Percentiles rank a stretch among this genome's conserved stretches.
Conservation (phyloP, 495 filamentous ascomycete genomes). For the Penicillium paradoxum region DNA sequence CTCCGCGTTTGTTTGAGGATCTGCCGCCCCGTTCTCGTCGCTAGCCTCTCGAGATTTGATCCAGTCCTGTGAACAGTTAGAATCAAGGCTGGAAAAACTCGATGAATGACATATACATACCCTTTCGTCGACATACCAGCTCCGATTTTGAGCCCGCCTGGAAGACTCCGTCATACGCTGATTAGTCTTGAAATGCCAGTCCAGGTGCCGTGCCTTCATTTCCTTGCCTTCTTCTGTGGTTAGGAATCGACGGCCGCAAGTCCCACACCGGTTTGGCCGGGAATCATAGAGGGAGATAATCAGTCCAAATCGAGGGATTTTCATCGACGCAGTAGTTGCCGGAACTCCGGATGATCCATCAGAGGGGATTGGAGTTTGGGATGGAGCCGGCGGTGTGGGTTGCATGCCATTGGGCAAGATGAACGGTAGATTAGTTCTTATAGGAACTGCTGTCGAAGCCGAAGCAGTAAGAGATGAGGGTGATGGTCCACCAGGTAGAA, state of each 20-base stretch:
- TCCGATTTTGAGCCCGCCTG: constrained; percentile 77
- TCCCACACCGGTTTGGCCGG: constrained; percentile 77
- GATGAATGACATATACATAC: constrained; percentile 46
- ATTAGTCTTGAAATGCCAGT: constrained; percentile 97
- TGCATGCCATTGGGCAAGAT: constrained; percentile 39
- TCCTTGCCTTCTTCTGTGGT: constrained; percentile 70
- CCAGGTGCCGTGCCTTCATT: constrained; percentile 87
- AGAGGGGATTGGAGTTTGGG: constrained; percentile 20
- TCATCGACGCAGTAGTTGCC: constrained; percentile 68
- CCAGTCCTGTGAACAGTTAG: constrained; percentile 62
- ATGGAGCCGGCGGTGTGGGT: constrained; percentile 31
- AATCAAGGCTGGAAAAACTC: not conserved
- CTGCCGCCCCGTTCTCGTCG: constrained; percentile 52
- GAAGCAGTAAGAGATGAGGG: constrained; percentile 24
- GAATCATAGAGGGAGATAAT: constrained; percentile 70
- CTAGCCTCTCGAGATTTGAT: constrained; percentile 72
- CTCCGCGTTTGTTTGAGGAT: constrained; percentile 36
- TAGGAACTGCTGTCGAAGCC: constrained; percentile 15
- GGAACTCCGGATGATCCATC: constrained; percentile 55
- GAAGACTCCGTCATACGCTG: constrained; percentile 78
- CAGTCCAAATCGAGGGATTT: constrained; percentile 70
- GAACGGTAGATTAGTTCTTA: constrained; percentile 33
- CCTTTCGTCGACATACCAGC: constrained; percentile 90
- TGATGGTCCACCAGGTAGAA: constrained; percentile 39
- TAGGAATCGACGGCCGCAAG: constrained; percentile 84